Conservation (phyloP, 2,329 filamentous ascomycete genomes). For the Penicillium polonicum region DNA sequence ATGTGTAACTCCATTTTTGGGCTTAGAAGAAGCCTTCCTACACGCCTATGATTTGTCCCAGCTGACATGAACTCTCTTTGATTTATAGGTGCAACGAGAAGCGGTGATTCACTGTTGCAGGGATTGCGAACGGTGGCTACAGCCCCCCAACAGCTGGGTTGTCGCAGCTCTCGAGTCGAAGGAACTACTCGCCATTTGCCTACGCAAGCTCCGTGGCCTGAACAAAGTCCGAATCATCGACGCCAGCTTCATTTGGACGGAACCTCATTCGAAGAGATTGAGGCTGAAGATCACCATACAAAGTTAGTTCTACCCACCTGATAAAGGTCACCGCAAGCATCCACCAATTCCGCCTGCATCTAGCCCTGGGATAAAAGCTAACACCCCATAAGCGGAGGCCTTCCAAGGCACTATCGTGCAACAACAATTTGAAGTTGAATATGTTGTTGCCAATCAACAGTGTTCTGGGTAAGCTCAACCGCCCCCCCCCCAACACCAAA, state of each 20-base stretch:
- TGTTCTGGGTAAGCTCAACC: slow-evolving; percentile 61
- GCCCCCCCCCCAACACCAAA: not conserved
- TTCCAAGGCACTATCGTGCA: slow-evolving; percentile 72
- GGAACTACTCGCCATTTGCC: slow-evolving; percentile 86
- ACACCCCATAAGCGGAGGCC: slow-evolving; percentile 68
- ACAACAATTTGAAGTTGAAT: slow-evolving; percentile 93
- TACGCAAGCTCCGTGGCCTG: slow-evolving; percentile 82
- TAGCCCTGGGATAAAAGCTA: not conserved
- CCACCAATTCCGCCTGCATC: not conserved
- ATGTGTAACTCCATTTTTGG: not conserved
- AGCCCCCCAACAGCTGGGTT: slow-evolving; percentile 83
- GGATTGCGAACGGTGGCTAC: slow-evolving; percentile 92
- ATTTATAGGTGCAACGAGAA: slow-evolving; percentile 68
- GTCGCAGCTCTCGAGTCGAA: slow-evolving; percentile 81
- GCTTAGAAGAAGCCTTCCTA: not conserved
- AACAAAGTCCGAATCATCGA: slow-evolving; percentile 93
- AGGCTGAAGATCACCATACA: slow-evolving; percentile 89
- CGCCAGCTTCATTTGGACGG: slow-evolving; percentile 96
- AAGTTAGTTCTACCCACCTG: not conserved
- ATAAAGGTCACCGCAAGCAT: not conserved
- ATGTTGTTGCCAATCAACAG: slow-evolving; percentile 85
- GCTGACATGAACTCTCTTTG: not conserved
- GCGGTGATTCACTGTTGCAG: slow-evolving; percentile 85
- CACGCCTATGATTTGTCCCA: not conserved
- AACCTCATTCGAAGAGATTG: slow-evolving; percentile 88